These are phyloP conservation scores for Russula sp. DNA, from an alignment of 768 basidiomycete species.

Conservation along the genomic window DNA sequence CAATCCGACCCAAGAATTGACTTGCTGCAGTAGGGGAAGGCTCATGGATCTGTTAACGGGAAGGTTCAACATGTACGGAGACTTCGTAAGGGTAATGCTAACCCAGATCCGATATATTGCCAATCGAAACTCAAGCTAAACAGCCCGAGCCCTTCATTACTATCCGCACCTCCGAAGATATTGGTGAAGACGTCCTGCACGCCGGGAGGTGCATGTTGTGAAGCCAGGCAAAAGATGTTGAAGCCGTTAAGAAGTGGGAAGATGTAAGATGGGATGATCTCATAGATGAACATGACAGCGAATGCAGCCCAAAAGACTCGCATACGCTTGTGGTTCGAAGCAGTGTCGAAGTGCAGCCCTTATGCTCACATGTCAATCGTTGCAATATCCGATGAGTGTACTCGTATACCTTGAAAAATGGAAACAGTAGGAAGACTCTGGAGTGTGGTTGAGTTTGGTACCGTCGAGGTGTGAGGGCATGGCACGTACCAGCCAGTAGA, in stretches of 20 bases:
- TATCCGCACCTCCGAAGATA: slow-evolving; percentile 58
- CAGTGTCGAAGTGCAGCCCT: slow-evolving; percentile 45
- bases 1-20: slow-evolving; percentile 52
- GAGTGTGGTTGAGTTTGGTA: background rate
- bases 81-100: background rate
- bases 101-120: slow-evolving; percentile 50
- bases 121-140: slow-evolving; percentile 59
- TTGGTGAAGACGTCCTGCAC: slow-evolving; percentile 48
- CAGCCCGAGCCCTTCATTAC: slow-evolving; percentile 62
- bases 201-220: slow-evolving; percentile 38
- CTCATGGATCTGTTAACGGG: slow-evolving; percentile 36
- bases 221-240: slow-evolving; percentile 54
- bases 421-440: slow-evolving; percentile 53
- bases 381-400: background rate
- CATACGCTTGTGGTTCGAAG: slow-evolving; percentile 40
- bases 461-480: background rate
- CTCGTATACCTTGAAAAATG: slow-evolving; percentile 44
- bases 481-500: slow-evolving; percentile 47
- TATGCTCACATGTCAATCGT: slow-evolving; percentile 26
- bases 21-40: slow-evolving; percentile 50
- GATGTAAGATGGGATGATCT: slow-evolving; percentile 48
- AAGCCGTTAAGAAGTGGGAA: slow-evolving; percentile 59
- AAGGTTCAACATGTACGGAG: background rate
- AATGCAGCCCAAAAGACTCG: slow-evolving; percentile 48
- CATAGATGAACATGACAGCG: slow-evolving; percentile 45